Evolutionary conservation across 2,329 filamentous ascomycete species (phyloP).

Genomic region (Stemphylium beticola): DNA sequence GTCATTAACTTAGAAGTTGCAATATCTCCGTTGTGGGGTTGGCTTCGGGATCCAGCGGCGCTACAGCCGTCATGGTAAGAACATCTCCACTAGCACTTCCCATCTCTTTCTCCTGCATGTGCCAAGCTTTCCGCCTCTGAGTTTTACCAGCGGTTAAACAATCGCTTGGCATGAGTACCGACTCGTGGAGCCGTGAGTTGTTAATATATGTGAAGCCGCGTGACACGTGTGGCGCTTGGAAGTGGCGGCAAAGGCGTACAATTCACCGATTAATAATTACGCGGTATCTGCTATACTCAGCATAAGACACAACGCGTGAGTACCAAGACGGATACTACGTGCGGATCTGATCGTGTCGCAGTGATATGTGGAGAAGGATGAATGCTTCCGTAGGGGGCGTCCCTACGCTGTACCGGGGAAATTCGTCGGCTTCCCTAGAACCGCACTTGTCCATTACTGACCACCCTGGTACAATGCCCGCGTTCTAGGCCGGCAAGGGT

Average conservation of each 20-base stretch:
- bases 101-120: conserved; percentile 14
- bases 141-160: conserved; percentile 28
- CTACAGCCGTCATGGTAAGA: conserved; percentile 13
- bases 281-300: background rate
- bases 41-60: conserved; percentile 12
- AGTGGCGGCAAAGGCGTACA: conserved; percentile 1
- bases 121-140: conserved; percentile 24
- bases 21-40: conserved; percentile 31
- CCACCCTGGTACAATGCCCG: background rate
- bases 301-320: background rate
- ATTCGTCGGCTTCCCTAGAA: background rate
- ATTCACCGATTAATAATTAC: background rate
- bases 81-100: conserved; percentile 3
- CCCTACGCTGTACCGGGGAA: conserved; percentile 6
- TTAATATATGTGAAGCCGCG: conserved; percentile 18
- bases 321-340: background rate
- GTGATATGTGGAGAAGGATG: conserved; percentile 14
- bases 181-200: conserved; percentile 8
- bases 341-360: conserved; percentile 1
- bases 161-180: conserved; percentile 19
- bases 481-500: background rate
- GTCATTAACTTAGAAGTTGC: conserved; percentile 31
- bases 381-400: conserved; percentile 6
- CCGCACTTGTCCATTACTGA: conserved; percentile 4
- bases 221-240: conserved; percentile 14